phyloP scores from a whole-genome alignment of 495 filamentous ascomycete species.

The Tuber microsphaerosporum region DNA sequence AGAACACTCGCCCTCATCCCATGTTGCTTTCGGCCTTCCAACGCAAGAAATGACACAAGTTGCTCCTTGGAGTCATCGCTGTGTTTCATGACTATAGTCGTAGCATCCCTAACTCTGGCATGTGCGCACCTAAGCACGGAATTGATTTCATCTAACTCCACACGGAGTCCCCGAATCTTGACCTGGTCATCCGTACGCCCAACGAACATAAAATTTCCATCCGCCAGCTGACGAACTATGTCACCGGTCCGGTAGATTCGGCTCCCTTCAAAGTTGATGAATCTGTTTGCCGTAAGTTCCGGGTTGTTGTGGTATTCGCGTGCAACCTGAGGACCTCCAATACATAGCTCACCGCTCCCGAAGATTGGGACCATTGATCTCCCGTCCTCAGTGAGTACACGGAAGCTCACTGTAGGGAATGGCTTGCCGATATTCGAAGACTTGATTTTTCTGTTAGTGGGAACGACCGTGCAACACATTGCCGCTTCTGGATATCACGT shows the following conservation, averaged over 20 bases:
- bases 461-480: conserved; percentile 41
- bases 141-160: conserved; percentile 51
- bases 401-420: conserved; percentile 37
- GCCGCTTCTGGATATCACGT: conserved; percentile 31
- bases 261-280: conserved; percentile 41
- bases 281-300: conserved; percentile 41
- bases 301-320: conserved; percentile 45
- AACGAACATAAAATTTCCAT: conserved; percentile 48
- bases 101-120: conserved; percentile 50
- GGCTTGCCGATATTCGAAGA: conserved; percentile 40
- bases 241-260: conserved; percentile 52
- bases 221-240: conserved; percentile 45
- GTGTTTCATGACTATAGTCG: conserved; percentile 59
- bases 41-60: conserved; percentile 60
- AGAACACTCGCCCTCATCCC: conserved; percentile 40
- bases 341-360: conserved; percentile 44
- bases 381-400: conserved; percentile 20
- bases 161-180: conserved; percentile 50
- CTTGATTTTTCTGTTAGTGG: conserved; percentile 25
- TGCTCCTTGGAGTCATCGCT: conserved; percentile 56
- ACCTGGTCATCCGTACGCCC: conserved; percentile 49
- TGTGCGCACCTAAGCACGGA: conserved; percentile 45
- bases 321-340: conserved; percentile 44
- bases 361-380: conserved; percentile 31
- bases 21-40: conserved; percentile 26